Percentiles rank a stretch among this genome's conserved stretches.
phyloP scores from a whole-genome alignment of 495 filamentous ascomycete species.

The Oleoguttula mirabilis region DNA sequence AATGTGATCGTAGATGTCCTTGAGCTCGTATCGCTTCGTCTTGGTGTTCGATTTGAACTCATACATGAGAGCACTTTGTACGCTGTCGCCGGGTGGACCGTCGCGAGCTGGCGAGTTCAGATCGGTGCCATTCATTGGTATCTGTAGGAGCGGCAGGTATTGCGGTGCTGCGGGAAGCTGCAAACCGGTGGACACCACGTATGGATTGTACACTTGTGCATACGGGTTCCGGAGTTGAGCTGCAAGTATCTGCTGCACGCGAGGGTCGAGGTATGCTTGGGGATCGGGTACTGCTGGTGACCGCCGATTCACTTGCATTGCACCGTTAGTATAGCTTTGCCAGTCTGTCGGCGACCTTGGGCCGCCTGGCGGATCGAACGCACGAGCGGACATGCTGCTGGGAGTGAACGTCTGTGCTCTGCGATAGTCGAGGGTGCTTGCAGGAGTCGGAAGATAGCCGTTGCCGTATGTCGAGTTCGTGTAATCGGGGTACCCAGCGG shows the following conservation, averaged over 20 bases:
- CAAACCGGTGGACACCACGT: conserved; percentile 18
- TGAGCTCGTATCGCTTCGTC: conserved; percentile 70
- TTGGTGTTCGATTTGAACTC: conserved; percentile 19
- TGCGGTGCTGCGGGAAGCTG: conserved; percentile 17
- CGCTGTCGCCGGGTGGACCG: conserved; percentile 49
- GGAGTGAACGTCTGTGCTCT: conserved; percentile 1
- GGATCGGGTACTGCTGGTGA: conserved; percentile 8
- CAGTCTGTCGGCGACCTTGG: not conserved
- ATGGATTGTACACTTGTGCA: conserved; percentile 15
- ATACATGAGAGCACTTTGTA: conserved; percentile 55
- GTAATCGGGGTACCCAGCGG: not conserved
- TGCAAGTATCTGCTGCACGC: conserved; percentile 22
- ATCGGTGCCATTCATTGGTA: conserved; percentile 26
- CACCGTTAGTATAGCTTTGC: conserved; percentile 1
- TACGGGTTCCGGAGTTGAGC: conserved; percentile 20
- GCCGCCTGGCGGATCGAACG: not conserved
- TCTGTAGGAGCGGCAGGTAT: conserved; percentile 23
- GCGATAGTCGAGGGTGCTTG: not conserved
- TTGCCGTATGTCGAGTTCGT: not conserved
- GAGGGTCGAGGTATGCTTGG: conserved; percentile 20
- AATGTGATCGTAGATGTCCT: conserved; percentile 81
- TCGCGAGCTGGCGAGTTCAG: conserved; percentile 46
- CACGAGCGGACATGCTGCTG: not conserved
- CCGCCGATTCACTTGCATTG: not conserved
- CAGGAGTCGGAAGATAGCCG: not conserved